Base-by-base conservation (phyloP, 192 early-diverging fungal species). In the Entophlyctis luteolus region DNA sequence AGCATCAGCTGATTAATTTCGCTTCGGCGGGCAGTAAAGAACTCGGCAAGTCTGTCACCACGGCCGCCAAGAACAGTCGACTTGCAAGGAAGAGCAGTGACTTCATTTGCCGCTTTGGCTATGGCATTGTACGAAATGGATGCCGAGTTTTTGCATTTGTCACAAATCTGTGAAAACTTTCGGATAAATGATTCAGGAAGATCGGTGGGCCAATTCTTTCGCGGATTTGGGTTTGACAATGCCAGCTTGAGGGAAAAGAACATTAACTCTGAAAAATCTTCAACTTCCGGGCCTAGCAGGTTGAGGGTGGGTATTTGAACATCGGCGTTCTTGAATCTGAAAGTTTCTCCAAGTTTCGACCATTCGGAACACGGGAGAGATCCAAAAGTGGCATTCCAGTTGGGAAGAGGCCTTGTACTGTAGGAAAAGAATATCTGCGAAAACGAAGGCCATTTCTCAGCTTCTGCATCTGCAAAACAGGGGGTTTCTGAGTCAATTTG, bases 1-100 rank as follows among this genome's bases (percentile, higher is more conserved):
- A 47, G 28, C 60, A 63, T 63, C 6, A 63, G 32, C 18, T 48
- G 60, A 14, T 63, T 48, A 14, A 63, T 25, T 32, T 63, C 60
- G 20, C 18, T 5, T 28, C 28, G 20, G 47, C 36, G n/a, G n/a
- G 20, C 31, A 25, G 46, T 48, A 0, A 63, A 34, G 60, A 48
- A 63, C 22, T 63, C 60, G 5, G 20, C 6, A 8, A 63, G 29
- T 5, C 60, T 23, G 10, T 63, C 60, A 27, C 57, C 57, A 12
- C 60, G 45, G 16, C 60, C 60, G 12, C 60, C 60, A 0, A 63
- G 31, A 25, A 63, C 2, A 0, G 60, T 47, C 28, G n/a, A 29
- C 5, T 33, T 5, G 50, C 60, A 63, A 10, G 60, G 6, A 20
- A 63, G 6, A 1, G n/a, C 6, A 10, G 46, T 49, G 6, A 63